Base-by-base conservation (phyloP, 2,329 filamentous ascomycete species). In the Paecilomyces fulvus region DNA sequence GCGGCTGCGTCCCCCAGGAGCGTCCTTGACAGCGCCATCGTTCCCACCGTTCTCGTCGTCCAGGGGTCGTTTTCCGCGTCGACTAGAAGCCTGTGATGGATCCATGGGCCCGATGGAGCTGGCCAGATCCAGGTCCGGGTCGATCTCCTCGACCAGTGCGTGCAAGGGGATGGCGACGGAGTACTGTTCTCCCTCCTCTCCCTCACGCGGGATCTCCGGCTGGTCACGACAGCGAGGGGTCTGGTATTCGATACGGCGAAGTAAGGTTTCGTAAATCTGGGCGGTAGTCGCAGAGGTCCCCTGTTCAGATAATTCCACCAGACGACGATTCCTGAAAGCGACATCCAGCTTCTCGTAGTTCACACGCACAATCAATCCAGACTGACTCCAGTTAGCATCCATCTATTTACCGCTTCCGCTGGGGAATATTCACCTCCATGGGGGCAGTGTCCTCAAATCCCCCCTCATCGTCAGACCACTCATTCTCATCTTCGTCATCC, bases 281-380 rank as follows among this genome's bases (percentile, higher is more conserved):
- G 87, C 86, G 1, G 92, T 95, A 1, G 82, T 84, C 46, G 85
- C 79, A 49, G 91, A 89, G 20, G 94, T 80, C 30, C 82, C 79
- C 54, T 88, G 83, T 53, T 85, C 80, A 1, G 85, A 90, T 56
- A 91, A 82, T n/a, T 84, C 79, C 54, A 87, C 83, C 2, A 97
- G 83, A 20, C 85, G 83, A 61, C 86, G 82, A 64, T 90, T 96
- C 56, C 92, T 89, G 60, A 96, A 79, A 52, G 89, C 85, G 9
- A 96, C 89, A 6, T 87, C 78, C 58, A 90, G 89, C 70, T 92
- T 95, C 56, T 92, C 87, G 65, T 90, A 87, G 68, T 96, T 96
- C 55, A 96, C 79, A 28, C 87, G 84, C 52, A 97, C 78, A 33
- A 92, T 80, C 61, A 91, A 78, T 57, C 88, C 82, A 52, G 84